Evolutionary conservation across 2,329 filamentous ascomycete species (phyloP).

Genomic region (Albifimbria verrucaria): DNA sequence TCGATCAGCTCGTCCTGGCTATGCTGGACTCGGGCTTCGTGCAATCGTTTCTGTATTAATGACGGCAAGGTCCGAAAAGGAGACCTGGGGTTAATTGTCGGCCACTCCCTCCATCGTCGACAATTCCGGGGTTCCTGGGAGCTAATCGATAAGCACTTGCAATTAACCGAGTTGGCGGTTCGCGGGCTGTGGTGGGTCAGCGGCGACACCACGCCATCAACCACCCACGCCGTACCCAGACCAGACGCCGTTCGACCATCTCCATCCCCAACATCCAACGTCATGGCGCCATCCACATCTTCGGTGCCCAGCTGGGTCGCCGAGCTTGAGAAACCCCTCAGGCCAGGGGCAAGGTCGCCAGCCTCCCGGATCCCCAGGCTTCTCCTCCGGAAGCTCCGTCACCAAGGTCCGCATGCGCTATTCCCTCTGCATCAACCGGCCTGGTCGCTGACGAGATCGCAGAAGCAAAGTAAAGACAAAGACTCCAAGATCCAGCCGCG

Average conservation of each 20-base stretch:
- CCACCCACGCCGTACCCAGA: neutral
- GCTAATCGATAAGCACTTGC: constrained; percentile 23
- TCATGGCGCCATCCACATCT: constrained; percentile 30
- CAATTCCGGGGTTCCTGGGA: constrained; percentile 5
- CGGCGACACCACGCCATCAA: neutral
- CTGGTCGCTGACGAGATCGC: constrained; percentile 6
- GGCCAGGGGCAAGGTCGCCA: constrained; percentile 60
- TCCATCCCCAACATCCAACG: neutral
- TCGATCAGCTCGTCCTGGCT: neutral
- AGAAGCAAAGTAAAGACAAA: constrained; percentile 54
- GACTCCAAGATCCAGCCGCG: constrained; percentile 50
- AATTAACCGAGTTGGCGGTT: constrained; percentile 18
- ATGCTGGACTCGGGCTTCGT: neutral
- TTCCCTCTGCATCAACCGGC: neutral
- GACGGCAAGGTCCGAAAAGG: neutral
- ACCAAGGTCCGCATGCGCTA: constrained; percentile 49
- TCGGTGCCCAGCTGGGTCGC: constrained; percentile 72
- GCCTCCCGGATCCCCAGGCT: constrained; percentile 83
- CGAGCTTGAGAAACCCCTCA: constrained; percentile 71
- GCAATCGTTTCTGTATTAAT: neutral
- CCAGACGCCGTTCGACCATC: neutral
- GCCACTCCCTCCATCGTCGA: neutral
- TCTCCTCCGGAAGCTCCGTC: constrained; percentile 52
- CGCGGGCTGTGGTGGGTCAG: neutral
- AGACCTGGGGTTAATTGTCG: neutral